Base-by-base conservation (phyloP, 192 early-diverging fungal genomes). In the Backusella westeae region DNA sequence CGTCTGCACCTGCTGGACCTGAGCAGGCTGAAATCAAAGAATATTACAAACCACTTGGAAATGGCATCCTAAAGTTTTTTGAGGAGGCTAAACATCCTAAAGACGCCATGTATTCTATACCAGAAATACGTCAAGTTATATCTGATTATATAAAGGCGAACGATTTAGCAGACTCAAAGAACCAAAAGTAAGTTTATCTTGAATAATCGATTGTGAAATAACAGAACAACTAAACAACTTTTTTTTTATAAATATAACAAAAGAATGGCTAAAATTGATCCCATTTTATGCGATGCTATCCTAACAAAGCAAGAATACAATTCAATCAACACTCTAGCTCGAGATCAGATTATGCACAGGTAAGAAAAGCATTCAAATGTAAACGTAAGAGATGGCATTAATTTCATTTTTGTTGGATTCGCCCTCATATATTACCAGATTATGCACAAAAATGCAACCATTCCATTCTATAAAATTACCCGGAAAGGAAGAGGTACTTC, bases 231-330 rank as follows among this genome's bases (percentile, higher is more conserved):
- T 29, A 63, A 26, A 63, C 1, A 9, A 29, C 21, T 4, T 42
- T 7, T 46, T 42, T 29, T 69, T 29, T 34, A 34, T 32, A 42
- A 53, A 39, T 9, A 12, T 39, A 39, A 39, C 38, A 39, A 65
- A 29, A 87, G 91, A 21, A 80, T 85, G 69, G 82, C 93, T 23
- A 90, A 88, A 74, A 86, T 95, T 46, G 93, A 95, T 70, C 77
- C 89, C 41, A 72, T 84, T 15, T 69, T 95, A 44, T 89, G 88
- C 72, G 91, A 93, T 72, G 87, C 90, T 17, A 74, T 94, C 14
- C 71, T 94, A 36, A 78, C 77, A n/a, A 93, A 92, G 77, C 86
- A 86, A 66, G 94, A 95, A 77, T 89, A 89, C 44, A 80, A 84
- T 12, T 85, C 86, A 52, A 75, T 92, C 42, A 80, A 86, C 26